Base-by-base conservation (phyloP, 805 yeast genomes). In the Nakazawaea molendinolei region DNA sequence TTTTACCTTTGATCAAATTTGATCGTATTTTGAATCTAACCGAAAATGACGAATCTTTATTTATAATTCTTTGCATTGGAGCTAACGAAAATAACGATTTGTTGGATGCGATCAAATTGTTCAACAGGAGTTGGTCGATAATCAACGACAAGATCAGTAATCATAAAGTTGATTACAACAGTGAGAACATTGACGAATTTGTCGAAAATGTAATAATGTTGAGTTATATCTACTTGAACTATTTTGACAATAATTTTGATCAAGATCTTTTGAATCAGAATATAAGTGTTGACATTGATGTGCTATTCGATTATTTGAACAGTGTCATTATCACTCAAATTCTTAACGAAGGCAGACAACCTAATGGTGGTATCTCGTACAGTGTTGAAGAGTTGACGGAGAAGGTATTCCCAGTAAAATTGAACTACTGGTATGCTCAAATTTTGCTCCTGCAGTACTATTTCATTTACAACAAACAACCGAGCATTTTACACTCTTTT, bases 291-390 rank as follows among this genome's bases (percentile, higher is more conserved):
- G 65, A 67, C 22, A 61, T 65, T 19, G 72, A 69, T 36, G 62
- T 71, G 23, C 56, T 72, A 5, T 56, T 73, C 41, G 69, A 70
- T 43, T 69, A 69, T 43, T 53, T 74, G 33, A 69, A 73, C 44
- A 71, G 71, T 40, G 64, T 68, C 12, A 55, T 66, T 22, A 55
- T 54, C 40, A 60, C 69, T 17, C 66, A 70, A 31, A 51, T 69
- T 36, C 48, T 64, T 21, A 64, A 65, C 39, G 43, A 40, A 15
- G 48, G 45, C 19, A 40, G 44, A 2, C 31, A 27, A 12, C 14
- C 30, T 4, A 22, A 21, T 12, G 9, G 21, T n/a, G 31, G 24
- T 9, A 26, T 18, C 27, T 39, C 34, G 9, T 25, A 27, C 8
- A 38, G 25, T 5, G 41, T 36, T 5, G 35, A 38, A 8, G 38